Evolutionary conservation across 495 filamentous ascomycete species (phyloP).

Genomic region (Tetracladium marchalianum): DNA sequence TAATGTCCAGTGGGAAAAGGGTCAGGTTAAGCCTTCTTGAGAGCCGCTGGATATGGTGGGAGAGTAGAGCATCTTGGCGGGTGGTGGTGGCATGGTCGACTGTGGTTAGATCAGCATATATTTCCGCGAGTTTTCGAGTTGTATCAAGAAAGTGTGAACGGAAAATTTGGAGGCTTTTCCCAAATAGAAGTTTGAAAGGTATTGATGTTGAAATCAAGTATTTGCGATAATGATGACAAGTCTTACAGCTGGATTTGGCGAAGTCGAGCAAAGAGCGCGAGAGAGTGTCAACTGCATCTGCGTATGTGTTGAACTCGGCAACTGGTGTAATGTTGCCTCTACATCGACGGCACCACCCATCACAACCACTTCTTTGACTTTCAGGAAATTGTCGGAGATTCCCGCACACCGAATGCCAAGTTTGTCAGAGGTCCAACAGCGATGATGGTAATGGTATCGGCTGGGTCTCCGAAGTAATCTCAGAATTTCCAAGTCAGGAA

Average conservation of each 20-base stretch:
- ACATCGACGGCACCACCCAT: conserved; percentile 83
- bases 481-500: conserved; percentile 74
- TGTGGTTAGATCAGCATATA: too few relatives aligned
- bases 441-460: conserved; percentile 78
- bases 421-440: conserved; percentile 88
- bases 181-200: too few relatives aligned
- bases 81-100: conserved; percentile 55
- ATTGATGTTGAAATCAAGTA: not conserved
- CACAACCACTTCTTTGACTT: conserved; percentile 82
- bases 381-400: conserved; percentile 77
- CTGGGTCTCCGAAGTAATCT: conserved; percentile 65
- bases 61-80: conserved; percentile 35
- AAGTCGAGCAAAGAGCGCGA: conserved; percentile 83
- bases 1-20: conserved; percentile 86
- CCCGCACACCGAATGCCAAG: conserved; percentile 73
- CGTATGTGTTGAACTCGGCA: conserved; percentile 78
- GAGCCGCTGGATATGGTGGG: conserved; percentile 55
- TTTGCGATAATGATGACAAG: conserved; percentile 25
- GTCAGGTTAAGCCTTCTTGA: conserved; percentile 59
- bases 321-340: conserved; percentile 69
- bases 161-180: too few relatives aligned
- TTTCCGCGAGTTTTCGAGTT: not conserved
- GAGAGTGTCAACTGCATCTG: conserved; percentile 79
- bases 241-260: conserved; percentile 46
- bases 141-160: too few relatives aligned